These are phyloP conservation scores for Ogataea neopini DNA, from an alignment of 805 yeast genomes.

Conservation along the genomic window DNA sequence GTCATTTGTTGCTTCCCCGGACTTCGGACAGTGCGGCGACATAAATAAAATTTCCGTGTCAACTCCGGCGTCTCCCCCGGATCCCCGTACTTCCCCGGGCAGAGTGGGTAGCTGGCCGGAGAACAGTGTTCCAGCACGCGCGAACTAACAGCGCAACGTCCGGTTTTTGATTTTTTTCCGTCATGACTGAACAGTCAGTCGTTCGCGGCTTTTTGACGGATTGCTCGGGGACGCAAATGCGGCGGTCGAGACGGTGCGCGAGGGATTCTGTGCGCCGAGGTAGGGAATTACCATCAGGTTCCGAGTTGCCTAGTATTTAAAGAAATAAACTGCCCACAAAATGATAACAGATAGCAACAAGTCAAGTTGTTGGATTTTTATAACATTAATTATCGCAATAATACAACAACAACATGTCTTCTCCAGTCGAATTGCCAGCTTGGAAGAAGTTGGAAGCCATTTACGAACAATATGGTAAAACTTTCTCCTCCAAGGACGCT, in stretches of 20 bases:
- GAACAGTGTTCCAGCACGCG: conserved; percentile 16
- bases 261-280: conserved; percentile 6
- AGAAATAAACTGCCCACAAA: neutral
- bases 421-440: conserved; percentile 65
- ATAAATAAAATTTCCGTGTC: too few species aligned
- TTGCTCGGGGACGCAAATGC: neutral
- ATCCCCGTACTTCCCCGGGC: neutral
- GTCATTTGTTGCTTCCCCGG: neutral
- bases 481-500: conserved; percentile 72
- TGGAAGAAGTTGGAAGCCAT: conserved; percentile 77
- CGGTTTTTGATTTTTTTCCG: too few species aligned
- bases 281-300: neutral
- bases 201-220: neutral
- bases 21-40: neutral
- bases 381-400: neutral
- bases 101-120: conserved; percentile 8
- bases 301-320: conserved; percentile 3
- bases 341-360: neutral
- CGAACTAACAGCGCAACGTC: neutral
- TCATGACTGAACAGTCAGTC: too few species aligned
- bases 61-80: neutral
- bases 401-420: conserved; percentile 26
- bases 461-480: conserved; percentile 68
- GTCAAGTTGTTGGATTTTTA: neutral
- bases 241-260: neutral